These are phyloP conservation scores for Tylopilus plumbeoviolaceoides DNA, from an alignment of 768 basidiomycete genomes.

Conservation along the genomic window DNA sequence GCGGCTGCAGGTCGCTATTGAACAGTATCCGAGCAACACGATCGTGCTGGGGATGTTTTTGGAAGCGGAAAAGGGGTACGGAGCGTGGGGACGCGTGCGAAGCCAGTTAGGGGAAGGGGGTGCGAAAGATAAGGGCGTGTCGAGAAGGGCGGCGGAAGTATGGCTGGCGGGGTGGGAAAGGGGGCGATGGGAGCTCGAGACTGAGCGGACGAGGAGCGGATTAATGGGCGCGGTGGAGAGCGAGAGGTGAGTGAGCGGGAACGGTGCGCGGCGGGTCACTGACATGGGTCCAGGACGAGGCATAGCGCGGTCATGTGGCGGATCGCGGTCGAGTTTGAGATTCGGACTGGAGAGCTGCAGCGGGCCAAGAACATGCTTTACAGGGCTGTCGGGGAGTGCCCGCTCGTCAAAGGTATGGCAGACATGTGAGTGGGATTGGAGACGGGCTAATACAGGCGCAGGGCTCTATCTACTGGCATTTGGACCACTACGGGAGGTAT, in stretches of 20 bases:
- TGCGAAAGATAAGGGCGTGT: slow-evolving; percentile 49
- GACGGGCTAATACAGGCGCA: slow-evolving; percentile 28
- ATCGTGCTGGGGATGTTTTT: slow-evolving; percentile 69
- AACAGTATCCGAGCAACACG: slow-evolving; percentile 64
- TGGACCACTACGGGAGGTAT: slow-evolving; percentile 60
- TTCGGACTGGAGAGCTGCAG: slow-evolving; percentile 51
- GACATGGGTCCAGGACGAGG: slow-evolving; percentile 47
- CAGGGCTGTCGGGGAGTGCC: slow-evolving; percentile 71
- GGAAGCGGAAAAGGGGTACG: slow-evolving; percentile 73
- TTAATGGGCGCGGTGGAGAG: slow-evolving; percentile 58
- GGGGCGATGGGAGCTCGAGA: slow-evolving; percentile 64
- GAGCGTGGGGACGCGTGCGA: slow-evolving; percentile 72
- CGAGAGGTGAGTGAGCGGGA: slow-evolving; percentile 51
- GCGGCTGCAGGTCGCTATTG: slow-evolving; percentile 50
- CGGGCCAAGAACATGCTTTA: slow-evolving; percentile 71
- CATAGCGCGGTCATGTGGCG: slow-evolving; percentile 68
- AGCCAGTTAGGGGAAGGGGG: slow-evolving; percentile 46
- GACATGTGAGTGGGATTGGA: neutral
- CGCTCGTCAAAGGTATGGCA: slow-evolving; percentile 61
- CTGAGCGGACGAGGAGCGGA: slow-evolving; percentile 65
- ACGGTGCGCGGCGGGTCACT: neutral
- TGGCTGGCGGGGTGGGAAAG: slow-evolving; percentile 82
- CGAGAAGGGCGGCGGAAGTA: slow-evolving; percentile 60
- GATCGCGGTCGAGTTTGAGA: slow-evolving; percentile 74
- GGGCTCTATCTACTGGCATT: slow-evolving; percentile 79